A percentile compares a stretch with the other conserved stretches of the same genome.
These are phyloP conservation scores for Ustilago shanxiensis DNA, from an alignment of 1,284 basidiomycete genomes.

Conservation along the genomic window DNA sequence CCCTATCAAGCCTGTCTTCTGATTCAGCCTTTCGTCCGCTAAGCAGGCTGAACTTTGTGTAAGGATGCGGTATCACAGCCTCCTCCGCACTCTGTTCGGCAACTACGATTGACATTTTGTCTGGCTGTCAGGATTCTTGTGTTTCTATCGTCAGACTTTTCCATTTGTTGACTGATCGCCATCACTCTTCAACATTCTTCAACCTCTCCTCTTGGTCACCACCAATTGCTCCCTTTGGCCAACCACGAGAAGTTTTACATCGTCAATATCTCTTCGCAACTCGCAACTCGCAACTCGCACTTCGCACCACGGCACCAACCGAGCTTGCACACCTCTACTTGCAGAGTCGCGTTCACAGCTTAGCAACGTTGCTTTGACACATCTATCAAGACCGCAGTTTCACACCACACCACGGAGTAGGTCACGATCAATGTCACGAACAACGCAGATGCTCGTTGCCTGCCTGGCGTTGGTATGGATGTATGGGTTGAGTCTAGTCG, in stretches of 20 bases:
- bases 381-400: neutral
- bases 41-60: neutral
- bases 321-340: no score
- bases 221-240: no score
- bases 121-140: neutral
- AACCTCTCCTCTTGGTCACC: no score
- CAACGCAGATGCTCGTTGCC: conserved; percentile 16
- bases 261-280: no score
- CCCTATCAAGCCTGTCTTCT: neutral
- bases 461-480: conserved; percentile 20
- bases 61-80: no score
- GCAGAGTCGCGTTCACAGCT: no score
- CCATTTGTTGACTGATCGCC: neutral
- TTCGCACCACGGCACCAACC: no score
- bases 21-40: neutral
- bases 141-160: conserved; percentile 6
- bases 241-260: no score
- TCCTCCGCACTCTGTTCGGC: neutral
- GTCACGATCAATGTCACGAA: conserved; percentile 15
- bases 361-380: no score
- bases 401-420: neutral
- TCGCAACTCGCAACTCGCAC: no score
- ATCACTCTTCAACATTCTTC: no score
- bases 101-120: neutral
- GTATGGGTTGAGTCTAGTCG: conserved; percentile 8